Evolutionary conservation across 106 monocot species (phyloP).

Genomic region (Dactylorhiza incarnata): DNA sequence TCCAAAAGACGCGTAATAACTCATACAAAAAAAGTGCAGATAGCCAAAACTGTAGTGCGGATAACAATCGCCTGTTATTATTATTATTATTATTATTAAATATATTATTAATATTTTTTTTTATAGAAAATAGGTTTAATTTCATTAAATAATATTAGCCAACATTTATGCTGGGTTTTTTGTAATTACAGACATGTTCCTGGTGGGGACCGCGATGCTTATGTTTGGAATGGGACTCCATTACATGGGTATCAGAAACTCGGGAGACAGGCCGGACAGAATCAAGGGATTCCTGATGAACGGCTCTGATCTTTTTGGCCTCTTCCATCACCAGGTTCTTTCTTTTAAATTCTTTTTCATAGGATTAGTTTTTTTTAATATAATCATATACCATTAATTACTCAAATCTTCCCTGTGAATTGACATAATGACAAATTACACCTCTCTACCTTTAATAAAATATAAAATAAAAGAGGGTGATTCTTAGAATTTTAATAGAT

Average conservation of each 20-base stretch:
- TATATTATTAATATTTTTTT: neutral
- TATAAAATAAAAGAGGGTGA: no score
- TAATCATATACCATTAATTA: neutral
- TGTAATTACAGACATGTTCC: conserved; percentile 16
- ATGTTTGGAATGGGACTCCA: conserved; percentile 18
- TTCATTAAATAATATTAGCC: neutral
- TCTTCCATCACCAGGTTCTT: conserved; percentile 10
- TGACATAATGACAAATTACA: neutral
- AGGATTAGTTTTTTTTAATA: neutral
- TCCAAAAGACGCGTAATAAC: no score
- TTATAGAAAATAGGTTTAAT: neutral
- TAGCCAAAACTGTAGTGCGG: no score
- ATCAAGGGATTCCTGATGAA: neutral
- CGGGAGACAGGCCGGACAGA: neutral
- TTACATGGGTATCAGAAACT: conserved; percentile 1
- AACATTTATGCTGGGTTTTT: neutral
- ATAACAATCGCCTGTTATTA: no score
- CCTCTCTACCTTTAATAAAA: no score
- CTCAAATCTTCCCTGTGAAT: neutral
- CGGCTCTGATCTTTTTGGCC: conserved; percentile 2
- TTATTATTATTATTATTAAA: no score
- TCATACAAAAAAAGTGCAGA: no score
- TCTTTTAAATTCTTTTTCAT: neutral
- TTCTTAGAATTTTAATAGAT: no score
- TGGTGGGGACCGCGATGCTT: conserved; percentile 19